Evolutionary conservation across 1,139 yeast species (phyloP), one percentile per base, ranked within the genome.

Genomic region (Lodderomyces pseudojiufengensis): DNA sequence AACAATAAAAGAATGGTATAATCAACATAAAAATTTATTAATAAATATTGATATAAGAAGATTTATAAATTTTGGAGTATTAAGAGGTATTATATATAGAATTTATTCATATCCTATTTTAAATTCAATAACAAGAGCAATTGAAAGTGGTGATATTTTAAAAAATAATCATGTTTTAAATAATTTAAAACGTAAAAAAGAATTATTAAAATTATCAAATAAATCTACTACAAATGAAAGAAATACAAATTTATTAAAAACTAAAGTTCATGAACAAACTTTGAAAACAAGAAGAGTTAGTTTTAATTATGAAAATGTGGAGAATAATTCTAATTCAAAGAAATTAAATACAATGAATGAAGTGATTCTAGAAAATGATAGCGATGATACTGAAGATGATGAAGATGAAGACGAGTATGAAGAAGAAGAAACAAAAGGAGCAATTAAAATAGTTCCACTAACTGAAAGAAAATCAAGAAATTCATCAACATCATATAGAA

Each of bases 1-100:
- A 36, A 73, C 86, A 0, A 69, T 94, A 4, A 77, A 79, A 45
- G 88, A 84, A 28, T 94, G 98, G 97, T 85, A 78, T 53, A 39
- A 59, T 2, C 70, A 78, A 43, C 84, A 94, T 52, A 70, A 69
- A 27, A 73, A 75, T 32, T 60, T 66, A 7, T 61, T 94, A 22
- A 61, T 50, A 13, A 75, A 78, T 47, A 77, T 94, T 28, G 98
- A 94, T 56, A 68, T 92, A 2, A 67, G 97, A 42, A 63, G 95
- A 34, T 86, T 94, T 50, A 68, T 92, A 11, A 80, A 88, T 21
- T 94, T 90, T 65, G 99, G 98, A 0, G 73, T 87, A 3, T 65
- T 87, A 26, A 75, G 87, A 44, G 88, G 95, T 1, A 56, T 94
- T 6, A 81, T 94, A 12, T 88, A 88, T 55, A 63, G 97, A 35